A percentile compares a stretch with the other conserved stretches of the same genome.
Evolutionary conservation across 2,329 filamentous ascomycete species (phyloP).

Genomic region (Clarireedia paspali): DNA sequence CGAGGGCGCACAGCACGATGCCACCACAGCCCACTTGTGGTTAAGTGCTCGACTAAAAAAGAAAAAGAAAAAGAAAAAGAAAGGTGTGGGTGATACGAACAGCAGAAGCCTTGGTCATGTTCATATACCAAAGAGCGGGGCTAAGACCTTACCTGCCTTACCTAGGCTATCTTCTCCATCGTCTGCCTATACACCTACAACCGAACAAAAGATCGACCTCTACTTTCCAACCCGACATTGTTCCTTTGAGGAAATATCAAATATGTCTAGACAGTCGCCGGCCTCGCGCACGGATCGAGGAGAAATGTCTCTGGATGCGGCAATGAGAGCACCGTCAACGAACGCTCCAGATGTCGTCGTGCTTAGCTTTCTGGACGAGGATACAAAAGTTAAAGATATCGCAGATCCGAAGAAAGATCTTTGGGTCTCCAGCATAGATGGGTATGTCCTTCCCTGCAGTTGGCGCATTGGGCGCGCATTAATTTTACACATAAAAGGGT

Average conservation of each 20-base stretch:
- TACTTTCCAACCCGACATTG: no score
- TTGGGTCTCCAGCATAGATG: conserved; percentile 42
- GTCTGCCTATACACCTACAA: no score
- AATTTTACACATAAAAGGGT: neutral
- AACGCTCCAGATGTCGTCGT: conserved; percentile 34
- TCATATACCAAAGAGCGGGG: neutral
- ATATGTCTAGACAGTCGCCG: neutral
- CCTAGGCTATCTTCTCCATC: neutral
- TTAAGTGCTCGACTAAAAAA: neutral
- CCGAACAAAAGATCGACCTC: no score
- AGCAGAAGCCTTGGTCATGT: conserved; percentile 1
- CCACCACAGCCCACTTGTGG: neutral
- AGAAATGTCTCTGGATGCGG: conserved; percentile 31
- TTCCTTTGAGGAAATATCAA: neutral
- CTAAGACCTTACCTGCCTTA: conserved; percentile 8
- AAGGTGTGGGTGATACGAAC: conserved; percentile 5
- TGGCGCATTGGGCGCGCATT: neutral
- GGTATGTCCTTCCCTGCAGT: conserved; percentile 30
- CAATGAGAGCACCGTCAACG: conserved; percentile 35
- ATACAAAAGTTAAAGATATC: conserved; percentile 27
- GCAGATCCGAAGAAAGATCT: conserved; percentile 38
- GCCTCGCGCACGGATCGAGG: conserved; percentile 1
- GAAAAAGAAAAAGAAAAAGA: neutral
- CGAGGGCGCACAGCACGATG: neutral
- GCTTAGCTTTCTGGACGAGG: conserved; percentile 30